Evolutionary conservation across 2,329 filamentous ascomycete species (phyloP), one percentile per base, ranked within the genome.

Genomic region (Botryotinia calthae): DNA sequence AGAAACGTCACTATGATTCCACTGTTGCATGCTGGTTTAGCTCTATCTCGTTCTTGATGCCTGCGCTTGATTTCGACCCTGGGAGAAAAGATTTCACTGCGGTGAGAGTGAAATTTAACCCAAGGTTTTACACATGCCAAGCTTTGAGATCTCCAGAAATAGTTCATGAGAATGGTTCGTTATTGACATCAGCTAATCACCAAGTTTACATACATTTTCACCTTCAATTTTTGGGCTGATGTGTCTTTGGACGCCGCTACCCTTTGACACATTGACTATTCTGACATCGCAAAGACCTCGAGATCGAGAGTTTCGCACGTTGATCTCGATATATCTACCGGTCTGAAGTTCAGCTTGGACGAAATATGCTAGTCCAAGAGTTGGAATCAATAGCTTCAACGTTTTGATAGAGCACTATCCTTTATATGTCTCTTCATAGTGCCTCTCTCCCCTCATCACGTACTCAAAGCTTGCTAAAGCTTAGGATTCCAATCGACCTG

Each of bases 381-480:
- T 18, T 67, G 65, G 48, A 67, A 25, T 56, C 46, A 67, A 56
- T 56, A 67, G 65, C 65, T 56, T 56, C 51, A 42, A 67, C 34
- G 34, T 67, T 67, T 54, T 67, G 34, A 67, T 54, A 28, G 46
- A 48, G 46, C 44, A 54, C 64, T 54, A 34, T 54, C 34, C 31
- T 37, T 54, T 5, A 10, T 54, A 34, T 54, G 31, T 37, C 46
- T 66, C 46, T n/a, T 40, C 46, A 34, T 34, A 18, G 22, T 37
- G 59, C 59, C 25, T 62, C 59, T 40, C 34, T 51, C 31, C 48
- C 63, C 28, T 65, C 28, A 34, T n/a, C 44, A 20, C 51, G 31
- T 46, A 18, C 22, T 51, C 44, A 25, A 48, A 44, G 28, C 44
- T 51, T 46, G 14, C 31, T 16, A 31, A 46, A 37, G 44, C 63